A percentile compares a stretch with the other conserved stretches of the same genome.
Evolutionary conservation across 257 asterid genomes (phyloP).

Genomic region (Petrea volubilis): DNA sequence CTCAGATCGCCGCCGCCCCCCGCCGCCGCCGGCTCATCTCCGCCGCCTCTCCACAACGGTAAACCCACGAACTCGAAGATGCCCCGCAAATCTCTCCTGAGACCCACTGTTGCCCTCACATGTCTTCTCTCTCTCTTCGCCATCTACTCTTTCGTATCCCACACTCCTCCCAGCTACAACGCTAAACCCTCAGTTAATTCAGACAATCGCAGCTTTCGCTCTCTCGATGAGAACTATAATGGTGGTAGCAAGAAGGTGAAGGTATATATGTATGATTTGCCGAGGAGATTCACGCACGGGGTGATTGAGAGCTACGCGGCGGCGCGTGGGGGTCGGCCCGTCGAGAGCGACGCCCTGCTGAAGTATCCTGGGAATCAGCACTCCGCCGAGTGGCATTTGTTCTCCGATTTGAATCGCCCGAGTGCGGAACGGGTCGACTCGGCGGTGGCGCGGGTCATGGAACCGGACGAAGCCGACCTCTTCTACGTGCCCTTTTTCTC

Average conservation of each 20-base stretch:
- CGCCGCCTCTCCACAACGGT: constrained; percentile 15
- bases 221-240: background rate
- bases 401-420: constrained; percentile 62
- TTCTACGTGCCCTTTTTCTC: constrained; percentile 94
- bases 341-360: constrained; percentile 46
- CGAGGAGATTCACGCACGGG: constrained; percentile 82
- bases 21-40: constrained; percentile 19
- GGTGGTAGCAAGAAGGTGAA: constrained; percentile 28
- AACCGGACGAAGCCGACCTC: constrained; percentile 87
- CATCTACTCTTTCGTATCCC: constrained; percentile 56
- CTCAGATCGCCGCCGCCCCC: constrained; percentile 46
- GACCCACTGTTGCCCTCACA: constrained; percentile 59
- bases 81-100: constrained; percentile 62
- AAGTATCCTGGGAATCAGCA: constrained; percentile 98
- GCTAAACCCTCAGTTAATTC: constrained; percentile 14
- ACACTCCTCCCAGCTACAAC: constrained; percentile 36
- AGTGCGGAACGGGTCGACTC: constrained; percentile 44
- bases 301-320: constrained; percentile 86
- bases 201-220: background rate
- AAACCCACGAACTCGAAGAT: constrained; percentile 34
- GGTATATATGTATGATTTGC: constrained; percentile 78
- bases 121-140: constrained; percentile 46
- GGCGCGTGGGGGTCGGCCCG: constrained; percentile 62
- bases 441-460: constrained; percentile 51
- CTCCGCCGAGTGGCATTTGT: constrained; percentile 92